Evolutionary conservation across 2,329 filamentous ascomycete genomes (phyloP).

Genomic region (Erysiphe pulchra): DNA sequence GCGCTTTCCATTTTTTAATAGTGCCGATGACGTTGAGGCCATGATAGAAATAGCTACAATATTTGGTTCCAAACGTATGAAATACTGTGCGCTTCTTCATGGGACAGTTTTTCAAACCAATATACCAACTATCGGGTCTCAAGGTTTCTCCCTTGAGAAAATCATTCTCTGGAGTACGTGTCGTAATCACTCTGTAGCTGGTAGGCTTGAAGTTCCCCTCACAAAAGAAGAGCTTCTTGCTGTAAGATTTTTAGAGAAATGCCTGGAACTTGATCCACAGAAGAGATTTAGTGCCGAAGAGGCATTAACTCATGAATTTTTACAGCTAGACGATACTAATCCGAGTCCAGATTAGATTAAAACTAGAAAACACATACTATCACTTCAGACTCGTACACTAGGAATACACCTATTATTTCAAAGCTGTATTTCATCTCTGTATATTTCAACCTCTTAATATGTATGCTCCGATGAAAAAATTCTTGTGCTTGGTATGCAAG

Average conservation of each 20-base stretch:
- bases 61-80: constrained; percentile 71
- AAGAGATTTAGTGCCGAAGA: constrained; percentile 51
- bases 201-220: constrained; percentile 22
- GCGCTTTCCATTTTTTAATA: constrained; percentile 96
- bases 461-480: too few relatives aligned
- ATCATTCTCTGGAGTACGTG: constrained; percentile 90
- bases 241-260: constrained; percentile 42
- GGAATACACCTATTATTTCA: too few relatives aligned
- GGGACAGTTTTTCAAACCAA: constrained; percentile 81
- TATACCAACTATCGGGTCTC: constrained; percentile 68
- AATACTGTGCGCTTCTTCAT: constrained; percentile 54
- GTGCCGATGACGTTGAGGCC: constrained; percentile 89
- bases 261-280: constrained; percentile 51
- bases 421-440: too few relatives aligned
- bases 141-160: constrained; percentile 72
- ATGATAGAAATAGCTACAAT: constrained; percentile 95
- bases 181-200: constrained; percentile 33
- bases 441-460: too few relatives aligned
- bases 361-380: too few relatives aligned
- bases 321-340: constrained; percentile 12
- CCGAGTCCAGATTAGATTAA: too few relatives aligned
- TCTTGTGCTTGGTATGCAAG: too few relatives aligned
- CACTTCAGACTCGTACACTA: too few relatives aligned
- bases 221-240: constrained; percentile 45
- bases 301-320: constrained; percentile 47